phyloP scores from a whole-genome alignment of 2,329 filamentous ascomycete species.

The Verticillium isaacii region DNA sequence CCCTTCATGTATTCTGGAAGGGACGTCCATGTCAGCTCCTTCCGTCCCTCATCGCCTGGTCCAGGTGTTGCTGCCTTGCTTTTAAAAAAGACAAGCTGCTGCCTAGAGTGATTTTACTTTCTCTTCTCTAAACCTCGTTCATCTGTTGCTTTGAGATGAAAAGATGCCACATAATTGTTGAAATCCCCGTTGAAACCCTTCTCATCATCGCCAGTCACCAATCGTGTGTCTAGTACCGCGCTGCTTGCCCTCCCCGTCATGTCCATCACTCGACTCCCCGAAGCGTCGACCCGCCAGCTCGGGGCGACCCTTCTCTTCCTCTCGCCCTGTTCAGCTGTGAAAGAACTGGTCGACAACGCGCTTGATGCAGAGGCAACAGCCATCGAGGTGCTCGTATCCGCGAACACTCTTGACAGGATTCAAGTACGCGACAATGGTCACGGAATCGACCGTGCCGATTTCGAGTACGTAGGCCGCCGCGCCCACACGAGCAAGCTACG shows the following conservation, averaged over 20 bases:
- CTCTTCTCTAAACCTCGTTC: neutral
- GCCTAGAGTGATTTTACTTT: neutral
- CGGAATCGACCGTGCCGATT: slow-evolving; percentile 61
- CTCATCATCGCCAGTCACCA: neutral
- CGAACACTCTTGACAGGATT: slow-evolving; percentile 64
- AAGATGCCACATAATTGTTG: neutral
- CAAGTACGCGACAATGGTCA: slow-evolving; percentile 71
- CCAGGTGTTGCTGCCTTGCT: neutral
- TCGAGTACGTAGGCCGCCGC: slow-evolving; percentile 55
- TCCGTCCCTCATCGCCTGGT: neutral
- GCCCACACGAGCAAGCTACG: slow-evolving; percentile 71
- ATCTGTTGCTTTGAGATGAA: neutral
- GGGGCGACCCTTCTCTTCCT: slow-evolving; percentile 57
- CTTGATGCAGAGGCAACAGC: slow-evolving; percentile 66
- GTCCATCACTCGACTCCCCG: slow-evolving; percentile 45
- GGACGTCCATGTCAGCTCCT: neutral
- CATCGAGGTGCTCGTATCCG: slow-evolving; percentile 59
- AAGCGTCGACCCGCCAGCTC: slow-evolving; percentile 48
- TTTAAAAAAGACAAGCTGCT: neutral
- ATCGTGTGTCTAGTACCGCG: neutral
- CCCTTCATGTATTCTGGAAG: neutral
- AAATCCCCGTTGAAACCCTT: neutral
- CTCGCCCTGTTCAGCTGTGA: slow-evolving; percentile 58
- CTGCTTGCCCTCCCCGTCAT: slow-evolving; percentile 22
- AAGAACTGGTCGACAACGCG: slow-evolving; percentile 74